Conservation (phyloP, 1,284 basidiomycete species). For the Neonothopanus nambi region DNA sequence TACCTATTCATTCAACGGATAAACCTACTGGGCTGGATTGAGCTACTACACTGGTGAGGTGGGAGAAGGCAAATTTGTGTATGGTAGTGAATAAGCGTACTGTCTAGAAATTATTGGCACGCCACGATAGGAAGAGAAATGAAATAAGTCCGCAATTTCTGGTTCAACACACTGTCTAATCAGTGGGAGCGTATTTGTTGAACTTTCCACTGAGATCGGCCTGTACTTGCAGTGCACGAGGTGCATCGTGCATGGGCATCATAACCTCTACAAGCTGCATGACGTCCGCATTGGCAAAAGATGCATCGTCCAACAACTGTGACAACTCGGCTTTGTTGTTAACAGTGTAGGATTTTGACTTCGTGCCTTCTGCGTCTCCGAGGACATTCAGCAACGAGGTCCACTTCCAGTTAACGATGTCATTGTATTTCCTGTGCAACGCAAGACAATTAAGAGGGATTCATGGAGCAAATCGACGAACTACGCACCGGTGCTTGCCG, state of each 20-base stretch:
- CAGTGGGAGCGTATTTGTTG: conserved; percentile 36
- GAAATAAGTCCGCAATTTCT: no score
- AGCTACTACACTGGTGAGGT: no score
- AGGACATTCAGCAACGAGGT: conserved; percentile 58
- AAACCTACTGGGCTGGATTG: no score
- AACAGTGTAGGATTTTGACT: conserved; percentile 69
- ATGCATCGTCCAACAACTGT: conserved; percentile 54
- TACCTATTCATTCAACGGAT: no score
- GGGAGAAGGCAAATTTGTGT: no score
- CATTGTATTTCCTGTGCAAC: conserved; percentile 66
- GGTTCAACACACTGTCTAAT: no score
- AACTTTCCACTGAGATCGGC: conserved; percentile 48
- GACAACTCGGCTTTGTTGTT: conserved; percentile 64
- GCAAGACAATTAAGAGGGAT: conserved; percentile 23
- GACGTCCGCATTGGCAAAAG: conserved; percentile 59
- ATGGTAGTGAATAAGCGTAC: no score
- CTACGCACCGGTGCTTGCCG: conserved; percentile 47
- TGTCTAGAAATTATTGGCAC: no score
- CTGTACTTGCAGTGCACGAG: conserved; percentile 56
- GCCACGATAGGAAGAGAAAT: no score
- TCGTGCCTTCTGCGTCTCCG: conserved; percentile 52
- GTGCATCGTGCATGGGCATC: conserved; percentile 76
- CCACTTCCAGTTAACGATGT: conserved; percentile 75
- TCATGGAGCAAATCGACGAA: neutral
- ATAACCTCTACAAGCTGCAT: conserved; percentile 81